These are phyloP conservation scores for Beauveria asiatica DNA, from an alignment of 2,329 filamentous ascomycete genomes.

Conservation along the genomic window DNA sequence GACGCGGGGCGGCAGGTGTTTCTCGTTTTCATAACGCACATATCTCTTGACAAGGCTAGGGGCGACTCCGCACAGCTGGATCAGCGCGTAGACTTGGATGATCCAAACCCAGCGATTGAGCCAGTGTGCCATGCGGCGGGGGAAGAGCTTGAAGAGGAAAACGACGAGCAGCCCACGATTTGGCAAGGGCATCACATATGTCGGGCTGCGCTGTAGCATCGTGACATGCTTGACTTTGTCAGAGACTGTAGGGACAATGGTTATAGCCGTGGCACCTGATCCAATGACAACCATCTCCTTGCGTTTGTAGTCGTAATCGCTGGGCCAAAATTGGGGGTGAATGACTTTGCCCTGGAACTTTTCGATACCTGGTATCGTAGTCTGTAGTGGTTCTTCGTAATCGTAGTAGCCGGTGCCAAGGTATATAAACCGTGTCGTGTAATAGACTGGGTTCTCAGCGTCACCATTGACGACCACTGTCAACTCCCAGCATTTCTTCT, in stretches of 20 bases:
- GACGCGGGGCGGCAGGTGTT: conserved; percentile 38
- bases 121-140: conserved; percentile 32
- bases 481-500: too few relatives aligned
- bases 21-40: conserved; percentile 31
- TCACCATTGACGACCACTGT: neutral
- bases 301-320: conserved; percentile 53
- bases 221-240: conserved; percentile 46
- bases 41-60: conserved; percentile 35
- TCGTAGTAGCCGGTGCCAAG: conserved; percentile 57
- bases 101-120: conserved; percentile 40
- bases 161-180: neutral
- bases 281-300: conserved; percentile 63
- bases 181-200: conserved; percentile 41
- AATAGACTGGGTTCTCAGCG: neutral
- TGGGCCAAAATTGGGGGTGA: conserved; percentile 68
- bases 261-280: conserved; percentile 58
- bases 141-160: conserved; percentile 32
- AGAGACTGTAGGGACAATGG: conserved; percentile 53
- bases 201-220: conserved; percentile 61
- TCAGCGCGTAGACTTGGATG: conserved; percentile 30
- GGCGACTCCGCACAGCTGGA: conserved; percentile 40
- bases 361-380: conserved; percentile 35
- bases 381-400: conserved; percentile 49
- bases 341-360: conserved; percentile 36
- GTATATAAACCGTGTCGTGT: conserved; percentile 43